Base-by-base conservation (phyloP, 2,329 filamentous ascomycete genomes). In the Zymoseptoria passerinii region DNA sequence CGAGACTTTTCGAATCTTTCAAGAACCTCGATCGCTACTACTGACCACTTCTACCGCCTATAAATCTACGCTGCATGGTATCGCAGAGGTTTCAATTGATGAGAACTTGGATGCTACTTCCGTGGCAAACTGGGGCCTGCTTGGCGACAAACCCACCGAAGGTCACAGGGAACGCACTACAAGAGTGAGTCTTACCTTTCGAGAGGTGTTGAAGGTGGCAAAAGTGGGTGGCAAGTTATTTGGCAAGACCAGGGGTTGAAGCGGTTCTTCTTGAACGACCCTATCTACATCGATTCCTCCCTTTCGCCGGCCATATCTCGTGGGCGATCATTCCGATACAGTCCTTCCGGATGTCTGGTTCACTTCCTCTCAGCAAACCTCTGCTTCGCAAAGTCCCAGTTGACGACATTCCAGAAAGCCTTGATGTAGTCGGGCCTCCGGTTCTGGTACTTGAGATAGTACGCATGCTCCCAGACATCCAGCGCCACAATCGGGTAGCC, bases 381-480 rank as follows among this genome's bases (percentile, higher is more conserved):
- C 61, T 65, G 62, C 55, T 58, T 61, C 27, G 64, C 64, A 50
- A 66, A 66, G 40, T 85, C 83, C 88, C 88, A 91, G 75, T 90
- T 90, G 69, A 91, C 83, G 29, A 91, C 82, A 35, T 84, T 84
- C 88, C 87, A 91, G 66, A 90, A 88, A 62, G 87, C 87, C 61
- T 88, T 82, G 6, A 90, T 81, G 66, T 92, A 92, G 0, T 83
- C 83, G 0, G 84, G 85, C 73, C 90, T 90, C 60, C 84, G 83
- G 67, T 91, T 91, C 59, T 87, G 77, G 66, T 90, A 92, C 82
- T 90, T 89, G 18, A 95, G 76, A 70, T 95, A 95, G 71, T 95
- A 95, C 0, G 90, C 90, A 76, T 95, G 90, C 77, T 95, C 90
- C 90, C 90, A 95, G 83, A 95, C 92, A 72, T 95, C 90, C 1